Base-by-base conservation (phyloP, 441 rosid species). In the Brassica balearica region DNA sequence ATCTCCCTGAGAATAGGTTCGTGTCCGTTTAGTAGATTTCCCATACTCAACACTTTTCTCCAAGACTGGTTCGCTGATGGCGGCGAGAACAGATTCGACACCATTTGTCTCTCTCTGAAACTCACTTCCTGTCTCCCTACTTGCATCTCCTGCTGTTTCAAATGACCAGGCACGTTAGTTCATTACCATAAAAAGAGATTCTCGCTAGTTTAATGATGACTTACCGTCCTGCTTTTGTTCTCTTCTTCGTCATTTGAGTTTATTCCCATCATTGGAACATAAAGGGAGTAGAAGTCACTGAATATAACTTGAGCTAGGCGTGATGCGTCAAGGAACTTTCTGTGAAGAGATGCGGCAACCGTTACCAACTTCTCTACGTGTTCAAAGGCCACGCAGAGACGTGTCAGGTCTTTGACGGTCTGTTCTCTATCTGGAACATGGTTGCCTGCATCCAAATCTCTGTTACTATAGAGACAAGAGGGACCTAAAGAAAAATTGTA, bases 31-130 rank as follows among this genome's bases (percentile, higher is more conserved):
- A 96, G 92, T 75, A 90, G 94, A 86, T 96, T 96, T n/a, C 99
- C 99, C 98, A 94, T 94, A 83, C 99, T 96, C 70, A 96, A 61
- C 69, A 94, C 98, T 87, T 91, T 96, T 79, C 99, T 88, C 99
- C 99, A 96, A 5, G 98, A 89, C 76, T 96, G 98, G 79, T 88
- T 92, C 8, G 94, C 91, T 0, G 86, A 88, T 10, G 99, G 99
- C 0, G 79, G 92, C 20, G 79, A 17, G 66, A 96, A 96, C 91
- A 94, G 83, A 66, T 88, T 87, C 7, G 98, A 92, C 36, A 94
- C 82, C 0, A 80, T 80, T n/a, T 67, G 83, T 72, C 98, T 89
- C 85, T 94, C 98, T 1, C 79, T 80, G 78, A 79, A 71, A 71
- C 77, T 80, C 72, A 90, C 86, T 72, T 76, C 90, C 43, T 85